These are phyloP conservation scores for Pinus tabuliformis DNA, from an alignment of 75 land plant species.

Conservation along the genomic window DNA sequence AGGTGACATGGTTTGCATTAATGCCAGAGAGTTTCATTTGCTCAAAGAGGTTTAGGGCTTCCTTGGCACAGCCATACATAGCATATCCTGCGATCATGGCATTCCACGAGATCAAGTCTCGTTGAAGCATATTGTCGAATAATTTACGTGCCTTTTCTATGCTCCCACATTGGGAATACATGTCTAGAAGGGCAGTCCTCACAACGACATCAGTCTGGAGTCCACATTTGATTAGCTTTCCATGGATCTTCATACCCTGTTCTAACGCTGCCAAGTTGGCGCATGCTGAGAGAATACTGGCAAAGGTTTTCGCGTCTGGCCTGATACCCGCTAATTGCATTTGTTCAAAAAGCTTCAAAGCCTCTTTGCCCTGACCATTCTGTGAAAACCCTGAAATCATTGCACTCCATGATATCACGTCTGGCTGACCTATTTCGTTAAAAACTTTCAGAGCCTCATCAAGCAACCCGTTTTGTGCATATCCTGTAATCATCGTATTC, in stretches of 20 bases:
- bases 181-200: not conserved
- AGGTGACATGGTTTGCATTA: constrained; percentile 9
- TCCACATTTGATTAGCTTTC: not conserved
- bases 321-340: constrained; percentile 1
- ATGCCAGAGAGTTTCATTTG: constrained; percentile 8
- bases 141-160: too few relatives aligned
- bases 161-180: constrained; percentile 11
- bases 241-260: constrained; percentile 1
- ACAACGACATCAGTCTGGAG: not conserved
- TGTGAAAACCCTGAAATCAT: constrained; percentile 16
- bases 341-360: constrained; percentile 8
- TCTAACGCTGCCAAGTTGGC: constrained; percentile 5
- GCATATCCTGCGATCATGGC: not conserved
- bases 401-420: constrained; percentile 17
- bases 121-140: too few relatives aligned
- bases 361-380: constrained; percentile 5
- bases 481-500: too few relatives aligned
- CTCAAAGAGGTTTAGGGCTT: constrained; percentile 13
- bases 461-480: too few relatives aligned
- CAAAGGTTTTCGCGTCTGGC: constrained; percentile 4
- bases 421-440: not conserved
- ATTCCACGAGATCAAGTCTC: not conserved
- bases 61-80: not conserved
- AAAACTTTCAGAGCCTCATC: too few relatives aligned
- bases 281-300: not conserved